Evolutionary conservation across 495 filamentous ascomycete species (phyloP).

Genomic region (Apiosordaria backusii): DNA sequence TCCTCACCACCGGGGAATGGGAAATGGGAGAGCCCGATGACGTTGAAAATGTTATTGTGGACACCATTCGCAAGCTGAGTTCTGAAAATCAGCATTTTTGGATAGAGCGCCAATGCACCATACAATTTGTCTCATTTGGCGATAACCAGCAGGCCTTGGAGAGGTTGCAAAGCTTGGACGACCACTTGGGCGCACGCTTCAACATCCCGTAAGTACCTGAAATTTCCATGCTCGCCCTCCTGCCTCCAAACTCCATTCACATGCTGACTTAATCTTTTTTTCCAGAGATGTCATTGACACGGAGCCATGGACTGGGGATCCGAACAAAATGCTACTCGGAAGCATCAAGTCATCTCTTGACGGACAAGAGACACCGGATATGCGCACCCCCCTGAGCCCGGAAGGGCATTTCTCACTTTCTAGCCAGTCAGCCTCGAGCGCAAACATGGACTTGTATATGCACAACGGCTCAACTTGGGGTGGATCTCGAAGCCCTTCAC

Average conservation of each 20-base stretch:
- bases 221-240: too few species aligned
- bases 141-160: conserved; percentile 25
- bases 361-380: neutral
- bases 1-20: conserved; percentile 34
- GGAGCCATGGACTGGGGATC: conserved; percentile 25
- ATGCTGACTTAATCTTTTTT: neutral
- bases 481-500: too few species aligned
- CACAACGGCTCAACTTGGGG: too few species aligned
- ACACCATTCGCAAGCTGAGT: neutral
- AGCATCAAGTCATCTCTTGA: conserved; percentile 18
- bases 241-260: too few species aligned
- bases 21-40: conserved; percentile 11
- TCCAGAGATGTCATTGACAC: conserved; percentile 37
- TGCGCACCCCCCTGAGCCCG: neutral
- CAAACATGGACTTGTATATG: too few species aligned
- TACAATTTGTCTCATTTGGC: conserved; percentile 34
- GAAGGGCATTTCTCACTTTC: too few species aligned
- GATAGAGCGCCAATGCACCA: conserved; percentile 22
- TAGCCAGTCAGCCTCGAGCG: too few species aligned
- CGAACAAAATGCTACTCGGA: conserved; percentile 38
- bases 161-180: conserved; percentile 28
- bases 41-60: conserved; percentile 15
- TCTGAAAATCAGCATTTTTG: neutral
- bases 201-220: conserved; percentile 13
- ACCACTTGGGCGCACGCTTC: conserved; percentile 18